Conservation (phyloP, 805 yeast genomes). For the Naumovozyma castellii region DNA sequence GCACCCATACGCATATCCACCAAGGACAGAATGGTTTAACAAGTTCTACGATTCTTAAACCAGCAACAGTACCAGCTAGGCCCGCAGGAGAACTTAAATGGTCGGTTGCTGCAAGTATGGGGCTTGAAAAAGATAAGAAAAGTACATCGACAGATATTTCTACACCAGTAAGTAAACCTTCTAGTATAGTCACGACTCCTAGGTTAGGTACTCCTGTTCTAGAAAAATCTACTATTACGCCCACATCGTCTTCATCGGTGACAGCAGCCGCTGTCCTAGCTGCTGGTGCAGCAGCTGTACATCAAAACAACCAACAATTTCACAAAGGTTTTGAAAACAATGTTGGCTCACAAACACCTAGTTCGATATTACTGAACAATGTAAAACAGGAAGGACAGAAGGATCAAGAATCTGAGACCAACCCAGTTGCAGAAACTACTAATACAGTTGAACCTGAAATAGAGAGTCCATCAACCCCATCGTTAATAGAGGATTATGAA, state of each 20-base stretch:
- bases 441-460: neutral
- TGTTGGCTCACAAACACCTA: neutral
- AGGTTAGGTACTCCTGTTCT: conserved; percentile 9
- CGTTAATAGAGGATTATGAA: conserved; percentile 9
- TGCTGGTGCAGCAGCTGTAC: conserved; percentile 22
- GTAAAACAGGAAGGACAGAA: neutral
- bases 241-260: conserved; percentile 12
- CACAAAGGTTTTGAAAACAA: conserved; percentile 5
- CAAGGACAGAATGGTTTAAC: conserved; percentile 26
- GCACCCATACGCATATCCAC: conserved; percentile 26
- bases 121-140: conserved; percentile 21
- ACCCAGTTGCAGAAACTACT: neutral
- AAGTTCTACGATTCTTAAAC: conserved; percentile 34
- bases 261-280: conserved; percentile 22
- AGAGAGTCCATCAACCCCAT: conserved; percentile 1
- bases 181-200: conserved; percentile 18
- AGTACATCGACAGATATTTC: conserved; percentile 1
- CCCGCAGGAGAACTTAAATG: conserved; percentile 47
- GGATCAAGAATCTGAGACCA: no score
- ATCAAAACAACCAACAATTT: conserved; percentile 18
- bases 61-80: conserved; percentile 44
- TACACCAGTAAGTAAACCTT: conserved; percentile 7
- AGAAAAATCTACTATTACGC: conserved; percentile 1
- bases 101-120: conserved; percentile 45
- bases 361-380: neutral